Conservation (phyloP, 192 early-diverging fungal genomes). For the Mortierella alpina region DNA sequence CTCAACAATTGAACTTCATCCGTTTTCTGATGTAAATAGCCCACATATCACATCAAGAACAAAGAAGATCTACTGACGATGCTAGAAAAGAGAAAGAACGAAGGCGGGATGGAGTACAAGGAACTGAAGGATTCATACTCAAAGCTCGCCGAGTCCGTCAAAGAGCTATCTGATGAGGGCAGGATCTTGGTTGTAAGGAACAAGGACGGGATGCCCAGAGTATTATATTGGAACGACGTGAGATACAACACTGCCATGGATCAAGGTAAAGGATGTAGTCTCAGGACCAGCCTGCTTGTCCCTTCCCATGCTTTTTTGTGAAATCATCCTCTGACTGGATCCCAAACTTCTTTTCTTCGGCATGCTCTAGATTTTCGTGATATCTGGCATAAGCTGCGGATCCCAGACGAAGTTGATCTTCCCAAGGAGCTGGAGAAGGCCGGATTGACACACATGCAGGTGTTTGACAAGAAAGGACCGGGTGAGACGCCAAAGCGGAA, state of each 20-base stretch:
- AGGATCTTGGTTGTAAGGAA: slow-evolving; percentile 70
- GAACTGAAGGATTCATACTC: slow-evolving; percentile 82
- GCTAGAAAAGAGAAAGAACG: slow-evolving; percentile 66
- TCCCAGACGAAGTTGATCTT: slow-evolving; percentile 81
- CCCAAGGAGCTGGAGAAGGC: slow-evolving; percentile 76
- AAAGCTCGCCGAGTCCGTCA: slow-evolving; percentile 60
- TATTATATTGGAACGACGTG: slow-evolving; percentile 76
- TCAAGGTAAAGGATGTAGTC: slow-evolving; percentile 40
- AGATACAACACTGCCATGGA: slow-evolving; percentile 65
- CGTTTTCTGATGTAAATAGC: slow-evolving; percentile 45
- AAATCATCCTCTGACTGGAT: not conserved
- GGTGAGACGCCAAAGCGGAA: slow-evolving; percentile 65
- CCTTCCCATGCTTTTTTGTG: not conserved
- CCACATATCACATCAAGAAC: slow-evolving; percentile 75
- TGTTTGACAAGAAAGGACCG: slow-evolving; percentile 70
- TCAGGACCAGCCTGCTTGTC: not conserved
- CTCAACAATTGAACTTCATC: not conserved
- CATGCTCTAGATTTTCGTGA: slow-evolving; percentile 71
- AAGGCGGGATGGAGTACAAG: slow-evolving; percentile 79
- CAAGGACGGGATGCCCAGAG: slow-evolving; percentile 72
- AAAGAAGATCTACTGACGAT: slow-evolving; percentile 78
- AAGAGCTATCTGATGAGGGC: slow-evolving; percentile 67
- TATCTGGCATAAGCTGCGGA: slow-evolving; percentile 73
- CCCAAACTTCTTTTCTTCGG: slow-evolving; percentile 5
- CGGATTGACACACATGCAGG: slow-evolving; percentile 78